Base-by-base conservation (phyloP, 345 rosid species). In the Corchorus olitorius region DNA sequence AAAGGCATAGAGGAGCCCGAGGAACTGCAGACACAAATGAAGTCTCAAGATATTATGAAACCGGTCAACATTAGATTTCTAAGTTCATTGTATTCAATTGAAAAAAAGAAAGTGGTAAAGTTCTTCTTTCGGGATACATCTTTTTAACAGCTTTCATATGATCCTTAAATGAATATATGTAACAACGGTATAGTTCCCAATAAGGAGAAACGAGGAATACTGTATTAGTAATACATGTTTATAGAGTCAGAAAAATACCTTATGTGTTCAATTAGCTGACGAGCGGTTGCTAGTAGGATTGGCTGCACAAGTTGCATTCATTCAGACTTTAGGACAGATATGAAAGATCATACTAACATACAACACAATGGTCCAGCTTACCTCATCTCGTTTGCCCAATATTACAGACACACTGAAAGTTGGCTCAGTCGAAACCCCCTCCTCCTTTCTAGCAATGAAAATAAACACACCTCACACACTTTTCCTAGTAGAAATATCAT, bases 301-400 rank as follows among this genome's bases (percentile, higher is more conserved):
- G 94, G 97, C 98, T 95, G 86, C 83, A 80, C 17, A 70, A 58
- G 54, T 76, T 43, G 66, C 62, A 72, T 56, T 69, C 63, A 73
- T 75, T 41, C 63, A 67, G 73, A 55, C 63, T 59, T 64, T 72
- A 72, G 74, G 70, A 65, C 33, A 77, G 48, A 5, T 13, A 65
- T 11, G 48, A 22, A 73, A 55, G 48, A 84, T 49, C 12, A 41
- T 43, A 33, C 22, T 46, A 50, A 74, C 41, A 77, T 33, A 66
- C 48, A 37, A 53, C 43, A 39, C 11, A 53, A 22, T 52, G 75
- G 53, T 62, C 49, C 10, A 11, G 17, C 70, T 76, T 85, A 92
- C 99, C 92, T 92, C 95, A 59, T 96, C 93, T 71, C 98, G 89
- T 85, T 93, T 93, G 75, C 99, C 97, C 68, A 96, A 92, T 75